Evolutionary conservation across 805 yeast genomes (phyloP).

Genomic region (Ogataea minuta): DNA sequence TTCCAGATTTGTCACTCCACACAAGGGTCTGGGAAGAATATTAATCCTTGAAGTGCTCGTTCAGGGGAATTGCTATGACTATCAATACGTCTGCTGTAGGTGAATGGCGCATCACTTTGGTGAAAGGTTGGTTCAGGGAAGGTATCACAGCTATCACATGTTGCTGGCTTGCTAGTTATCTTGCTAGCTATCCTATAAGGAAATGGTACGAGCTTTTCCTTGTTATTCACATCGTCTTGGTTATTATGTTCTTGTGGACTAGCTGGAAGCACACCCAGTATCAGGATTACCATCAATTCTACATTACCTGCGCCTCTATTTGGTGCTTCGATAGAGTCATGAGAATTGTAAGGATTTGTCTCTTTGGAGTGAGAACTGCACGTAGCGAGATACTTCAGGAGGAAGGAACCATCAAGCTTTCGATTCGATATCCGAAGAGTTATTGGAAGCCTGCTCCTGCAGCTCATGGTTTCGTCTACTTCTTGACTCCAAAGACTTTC

Average conservation of each 20-base stretch:
- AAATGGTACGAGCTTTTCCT: constrained; percentile 60
- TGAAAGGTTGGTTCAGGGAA: constrained; percentile 29
- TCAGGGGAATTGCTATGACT: constrained; percentile 39
- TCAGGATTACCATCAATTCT: constrained; percentile 34
- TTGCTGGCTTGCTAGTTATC: constrained; percentile 42
- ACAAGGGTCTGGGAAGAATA: constrained; percentile 55
- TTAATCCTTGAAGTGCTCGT: constrained; percentile 40
- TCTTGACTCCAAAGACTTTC: constrained; percentile 48
- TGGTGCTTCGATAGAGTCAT: constrained; percentile 55
- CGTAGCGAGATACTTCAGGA: constrained; percentile 39
- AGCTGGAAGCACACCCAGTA: constrained; percentile 54
- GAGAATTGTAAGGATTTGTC: constrained; percentile 39
- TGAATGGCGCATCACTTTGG: constrained; percentile 28
- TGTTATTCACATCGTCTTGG: constrained; percentile 55
- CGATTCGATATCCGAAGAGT: constrained; percentile 43
- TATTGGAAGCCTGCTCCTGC: constrained; percentile 58
- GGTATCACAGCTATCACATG: constrained; percentile 39
- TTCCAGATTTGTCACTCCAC: constrained; percentile 54
- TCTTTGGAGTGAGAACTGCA: constrained; percentile 41
- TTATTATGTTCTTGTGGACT: constrained; percentile 50
- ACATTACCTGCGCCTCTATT: constrained; percentile 42
- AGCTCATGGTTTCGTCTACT: constrained; percentile 57
- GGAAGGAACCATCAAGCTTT: constrained; percentile 48
- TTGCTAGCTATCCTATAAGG: constrained; percentile 50
- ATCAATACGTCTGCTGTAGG: constrained; percentile 25